Evolutionary conservation across 2,329 filamentous ascomycete genomes (phyloP).

Genomic region (Lachnellula hyalina): DNA sequence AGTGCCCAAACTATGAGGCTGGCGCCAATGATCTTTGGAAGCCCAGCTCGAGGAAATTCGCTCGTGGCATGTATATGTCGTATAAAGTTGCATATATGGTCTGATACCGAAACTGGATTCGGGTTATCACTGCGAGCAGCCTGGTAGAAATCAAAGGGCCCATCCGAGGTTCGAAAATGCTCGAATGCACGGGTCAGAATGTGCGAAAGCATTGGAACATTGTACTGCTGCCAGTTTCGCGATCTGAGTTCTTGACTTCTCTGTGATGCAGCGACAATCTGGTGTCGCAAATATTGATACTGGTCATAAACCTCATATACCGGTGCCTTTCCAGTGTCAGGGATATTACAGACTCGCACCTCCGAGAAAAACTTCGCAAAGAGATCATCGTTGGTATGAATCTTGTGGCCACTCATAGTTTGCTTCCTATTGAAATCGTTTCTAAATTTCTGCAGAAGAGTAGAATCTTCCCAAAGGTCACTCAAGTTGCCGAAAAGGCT

Average conservation of each 20-base stretch:
- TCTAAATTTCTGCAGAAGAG: constrained; percentile 5
- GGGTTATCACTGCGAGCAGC: constrained; percentile 17
- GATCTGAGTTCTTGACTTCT: constrained; percentile 9
- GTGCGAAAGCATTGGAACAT: constrained; percentile 16
- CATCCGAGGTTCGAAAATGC: constrained; percentile 16
- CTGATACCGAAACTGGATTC: constrained; percentile 10
- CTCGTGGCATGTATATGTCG: constrained; percentile 3
- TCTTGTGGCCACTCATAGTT: constrained; percentile 3
- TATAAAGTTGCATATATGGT: constrained; percentile 20
- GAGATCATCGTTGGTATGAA: constrained; percentile 14
- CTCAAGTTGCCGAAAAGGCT: constrained; percentile 7
- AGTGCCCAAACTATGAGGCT: constrained; percentile 4
- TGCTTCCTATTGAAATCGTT: constrained; percentile 8
- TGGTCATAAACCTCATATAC: constrained; percentile 10
- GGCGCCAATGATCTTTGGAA: constrained; percentile 1
- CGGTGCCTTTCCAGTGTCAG: constrained; percentile 6
- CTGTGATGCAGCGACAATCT: constrained; percentile 11
- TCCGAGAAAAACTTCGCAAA: constrained; percentile 16
- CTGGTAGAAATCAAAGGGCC: constrained; percentile 18
- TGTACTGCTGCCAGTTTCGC: constrained; percentile 13
- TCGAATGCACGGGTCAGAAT: constrained; percentile 18
- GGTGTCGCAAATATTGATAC: constrained; percentile 9
- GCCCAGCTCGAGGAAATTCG: neutral
- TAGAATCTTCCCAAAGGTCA: constrained; percentile 2
- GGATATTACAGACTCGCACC: constrained; percentile 17